Evolutionary conservation across 1,284 basidiomycete species (phyloP), one percentile per base, ranked within the genome.

Genomic region (Rhodotorula mucilaginosa): DNA sequence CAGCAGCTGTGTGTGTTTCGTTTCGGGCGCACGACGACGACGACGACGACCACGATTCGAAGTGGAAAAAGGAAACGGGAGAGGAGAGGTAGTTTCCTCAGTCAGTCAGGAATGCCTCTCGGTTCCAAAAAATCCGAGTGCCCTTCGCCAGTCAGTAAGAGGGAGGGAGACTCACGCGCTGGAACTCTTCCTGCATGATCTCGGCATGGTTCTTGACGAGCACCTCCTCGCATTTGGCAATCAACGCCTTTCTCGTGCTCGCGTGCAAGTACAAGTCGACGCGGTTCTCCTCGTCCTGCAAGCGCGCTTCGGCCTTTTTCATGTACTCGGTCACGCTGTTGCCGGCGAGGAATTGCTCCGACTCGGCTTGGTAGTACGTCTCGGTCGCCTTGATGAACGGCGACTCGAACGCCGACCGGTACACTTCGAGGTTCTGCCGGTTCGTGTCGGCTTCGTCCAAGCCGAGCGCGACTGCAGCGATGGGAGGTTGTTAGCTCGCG

Each of bases 271-370:
- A 98, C 67, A 95, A 86, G 81, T 97, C 94, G 52, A 99, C 93
- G 52, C 97, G 88, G 77, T 96, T 92, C 80, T 96, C 93, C 80
- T 99, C 97, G 82, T 99, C 96, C 71, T 89, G 87, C 69, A 99
- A 83, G 46, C 97, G 88, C 77, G 90, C 89, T 80, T 98, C 95
- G 3, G 93, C 97, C 83, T 94, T 96, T 85, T 91, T 94, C 82
- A 99, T 87, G 82, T 99, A 99, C 81, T 99, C 97, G 34, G 93
- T 91, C 49, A 98, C 92, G 60, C 88, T 90, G 82, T 95, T 96
- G 79, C 90, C 88, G 2, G 89, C 88, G 44, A 98, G 87, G 85
- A 96, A 99, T 3, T 89, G 86, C 74, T 92, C 88, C 2, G 93
- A 96, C 82, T 99, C 96, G 73, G 89, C 86, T 74, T 88, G 88